Evolutionary conservation across 108 stramenopile species (phyloP).

Genomic region (Discostella stelligeroides): DNA sequence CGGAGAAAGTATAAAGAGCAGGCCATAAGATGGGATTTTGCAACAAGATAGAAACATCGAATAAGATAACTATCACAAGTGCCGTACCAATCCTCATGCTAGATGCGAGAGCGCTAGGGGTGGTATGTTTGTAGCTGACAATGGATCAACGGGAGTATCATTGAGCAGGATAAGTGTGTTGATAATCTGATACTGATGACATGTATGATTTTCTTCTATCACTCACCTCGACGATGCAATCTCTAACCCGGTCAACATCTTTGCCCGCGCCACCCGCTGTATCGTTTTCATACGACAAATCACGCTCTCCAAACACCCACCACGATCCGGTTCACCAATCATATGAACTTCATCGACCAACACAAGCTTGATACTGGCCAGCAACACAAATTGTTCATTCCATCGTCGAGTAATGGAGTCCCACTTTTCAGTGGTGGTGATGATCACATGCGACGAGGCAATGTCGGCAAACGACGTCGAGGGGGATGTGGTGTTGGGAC

Average conservation of each 20-base stretch:
- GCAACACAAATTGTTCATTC: conserved; percentile 88
- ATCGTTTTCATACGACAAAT: conserved; percentile 92
- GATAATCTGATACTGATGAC: neutral
- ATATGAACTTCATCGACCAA: conserved; percentile 95
- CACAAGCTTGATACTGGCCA: conserved; percentile 90
- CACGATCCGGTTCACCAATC: conserved; percentile 87
- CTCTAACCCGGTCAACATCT: conserved; percentile 24
- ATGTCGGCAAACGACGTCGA: conserved; percentile 76
- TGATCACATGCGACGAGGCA: conserved; percentile 76
- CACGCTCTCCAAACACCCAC: conserved; percentile 87
- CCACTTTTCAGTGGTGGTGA: conserved; percentile 97
- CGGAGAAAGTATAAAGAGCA: too few species aligned
- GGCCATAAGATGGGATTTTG: conserved; percentile 14
- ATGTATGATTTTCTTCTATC: neutral
- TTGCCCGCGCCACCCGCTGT: conserved; percentile 58
- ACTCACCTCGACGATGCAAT: conserved; percentile 50
- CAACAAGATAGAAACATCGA: neutral
- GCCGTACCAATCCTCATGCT: conserved; percentile 58
- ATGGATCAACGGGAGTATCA: neutral
- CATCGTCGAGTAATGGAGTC: conserved; percentile 93
- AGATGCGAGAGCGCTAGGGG: conserved; percentile 63
- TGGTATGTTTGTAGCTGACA: conserved; percentile 58
- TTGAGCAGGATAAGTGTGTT: neutral
- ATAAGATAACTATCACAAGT: neutral
- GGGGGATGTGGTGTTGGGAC: conserved; percentile 58